These are phyloP conservation scores for Hansenula lynferdii DNA, from an alignment of 1,139 yeast species.

Conservation along the genomic window DNA sequence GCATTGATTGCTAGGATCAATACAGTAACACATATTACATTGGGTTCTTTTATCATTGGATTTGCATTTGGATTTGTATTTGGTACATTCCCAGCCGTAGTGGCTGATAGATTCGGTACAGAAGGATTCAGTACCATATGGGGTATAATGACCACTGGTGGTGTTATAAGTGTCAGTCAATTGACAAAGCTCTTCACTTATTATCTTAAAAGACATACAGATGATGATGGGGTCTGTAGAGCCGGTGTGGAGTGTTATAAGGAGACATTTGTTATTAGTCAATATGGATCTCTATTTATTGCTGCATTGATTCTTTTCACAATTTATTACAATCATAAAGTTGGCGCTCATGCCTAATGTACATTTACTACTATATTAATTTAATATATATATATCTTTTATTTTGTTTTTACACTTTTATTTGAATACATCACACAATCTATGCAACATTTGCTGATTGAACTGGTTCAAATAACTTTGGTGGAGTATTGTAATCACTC, in stretches of 20 bases:
- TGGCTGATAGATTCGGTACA: constrained; percentile 75
- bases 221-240: constrained; percentile 10
- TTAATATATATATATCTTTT: not conserved
- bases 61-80: constrained; percentile 76
- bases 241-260: constrained; percentile 12
- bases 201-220: constrained; percentile 29
- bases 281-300: constrained; percentile 7
- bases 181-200: constrained; percentile 30
- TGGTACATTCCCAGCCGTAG: constrained; percentile 76
- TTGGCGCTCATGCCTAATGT: not conserved
- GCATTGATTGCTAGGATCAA: constrained; percentile 27
- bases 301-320: constrained; percentile 8
- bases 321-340: constrained; percentile 5
- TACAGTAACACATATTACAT: constrained; percentile 25
- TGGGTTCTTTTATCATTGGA: constrained; percentile 62
- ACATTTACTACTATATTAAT: not conserved
- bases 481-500: constrained; percentile 29
- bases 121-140: constrained; percentile 71
- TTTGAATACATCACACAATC: not conserved
- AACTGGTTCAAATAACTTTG: constrained; percentile 4
- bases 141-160: constrained; percentile 68
- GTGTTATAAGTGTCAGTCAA: constrained; percentile 29
- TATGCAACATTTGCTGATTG: not conserved
- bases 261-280: constrained; percentile 9
- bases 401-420: not conserved